A percentile compares a stretch with the other conserved stretches of the same genome.
Evolutionary conservation across 208 protist genomes (phyloP).

Genomic region (Novymonas esmeraldas): DNA sequence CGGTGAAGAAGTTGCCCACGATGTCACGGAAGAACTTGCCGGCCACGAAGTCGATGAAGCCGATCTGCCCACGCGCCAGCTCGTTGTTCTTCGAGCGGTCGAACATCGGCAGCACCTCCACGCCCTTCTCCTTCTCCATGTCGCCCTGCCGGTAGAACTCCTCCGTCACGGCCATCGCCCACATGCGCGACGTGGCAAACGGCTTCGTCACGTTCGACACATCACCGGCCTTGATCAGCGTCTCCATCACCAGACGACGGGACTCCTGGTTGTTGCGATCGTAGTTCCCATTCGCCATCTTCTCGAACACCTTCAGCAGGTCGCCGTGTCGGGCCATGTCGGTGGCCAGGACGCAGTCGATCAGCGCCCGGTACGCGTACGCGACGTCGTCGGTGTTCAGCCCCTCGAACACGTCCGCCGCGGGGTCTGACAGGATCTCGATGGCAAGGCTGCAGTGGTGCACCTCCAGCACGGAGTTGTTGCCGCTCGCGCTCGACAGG

Average conservation of each 20-base stretch:
- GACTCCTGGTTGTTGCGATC: slow-evolving; percentile 25
- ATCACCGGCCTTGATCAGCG: slow-evolving; percentile 83
- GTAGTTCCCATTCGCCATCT: slow-evolving; percentile 23
- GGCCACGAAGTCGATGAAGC: slow-evolving; percentile 88
- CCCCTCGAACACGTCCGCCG: slow-evolving; percentile 75
- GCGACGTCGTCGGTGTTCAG: slow-evolving; percentile 44
- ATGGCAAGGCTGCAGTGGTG: slow-evolving; percentile 90
- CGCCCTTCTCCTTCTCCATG: slow-evolving; percentile 87
- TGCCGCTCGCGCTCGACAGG: slow-evolving; percentile 80
- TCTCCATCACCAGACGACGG: slow-evolving; percentile 52
- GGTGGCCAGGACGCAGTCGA: slow-evolving; percentile 86
- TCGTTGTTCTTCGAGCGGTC: slow-evolving; percentile 85
- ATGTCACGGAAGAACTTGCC: slow-evolving; percentile 82
- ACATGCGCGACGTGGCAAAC: slow-evolving; percentile 81
- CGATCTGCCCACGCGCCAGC: slow-evolving; percentile 86
- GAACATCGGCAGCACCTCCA: slow-evolving; percentile 87
- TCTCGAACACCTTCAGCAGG: slow-evolving; percentile 37
- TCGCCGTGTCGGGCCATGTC: slow-evolving; percentile 48
- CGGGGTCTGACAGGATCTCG: slow-evolving; percentile 80
- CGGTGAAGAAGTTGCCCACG: slow-evolving; percentile 50
- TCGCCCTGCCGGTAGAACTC: slow-evolving; percentile 91
- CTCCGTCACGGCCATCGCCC: slow-evolving; percentile 87
- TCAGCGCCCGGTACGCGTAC: slow-evolving; percentile 66
- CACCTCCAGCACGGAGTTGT: slow-evolving; percentile 85
- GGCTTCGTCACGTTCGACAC: slow-evolving; percentile 89